Conservation (phyloP, 1,284 basidiomycete species). For the Trametes hirsuta region DNA sequence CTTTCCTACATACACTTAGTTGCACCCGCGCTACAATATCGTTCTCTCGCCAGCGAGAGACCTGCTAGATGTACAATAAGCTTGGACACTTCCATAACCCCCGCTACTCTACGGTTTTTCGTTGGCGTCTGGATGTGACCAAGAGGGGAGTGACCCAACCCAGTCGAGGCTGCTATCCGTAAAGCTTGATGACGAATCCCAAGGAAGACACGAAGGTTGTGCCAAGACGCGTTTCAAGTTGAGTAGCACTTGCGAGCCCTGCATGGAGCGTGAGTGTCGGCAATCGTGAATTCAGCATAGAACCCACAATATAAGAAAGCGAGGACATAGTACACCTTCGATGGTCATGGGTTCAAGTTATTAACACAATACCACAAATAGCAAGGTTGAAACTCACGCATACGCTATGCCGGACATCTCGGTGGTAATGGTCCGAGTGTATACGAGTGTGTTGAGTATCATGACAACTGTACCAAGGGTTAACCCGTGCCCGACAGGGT, state of each 20-base stretch:
- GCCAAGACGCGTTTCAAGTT: conserved; percentile 9
- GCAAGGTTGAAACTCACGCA: conserved; percentile 2
- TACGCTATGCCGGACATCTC: conserved; percentile 15
- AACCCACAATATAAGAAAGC: conserved; percentile 21
- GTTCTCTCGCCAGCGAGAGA: no score
- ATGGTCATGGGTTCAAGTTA: neutral
- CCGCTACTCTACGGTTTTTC: no score
- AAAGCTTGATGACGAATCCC: no score
- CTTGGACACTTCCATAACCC: no score
- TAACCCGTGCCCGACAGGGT: neutral
- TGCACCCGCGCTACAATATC: no score
- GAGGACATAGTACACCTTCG: conserved; percentile 17
- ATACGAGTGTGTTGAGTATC: conserved; percentile 19
- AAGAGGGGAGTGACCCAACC: no score
- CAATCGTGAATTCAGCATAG: neutral
- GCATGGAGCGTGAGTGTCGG: neutral
- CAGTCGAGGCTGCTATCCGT: no score
- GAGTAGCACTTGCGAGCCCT: conserved; percentile 27
- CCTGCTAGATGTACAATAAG: no score
- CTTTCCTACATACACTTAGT: no score
- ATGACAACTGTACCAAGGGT: conserved; percentile 12
- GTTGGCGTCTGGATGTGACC: no score
- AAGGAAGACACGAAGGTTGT: no score
- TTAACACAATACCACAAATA: neutral
- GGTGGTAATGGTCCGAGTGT: conserved; percentile 6